Evolutionary conservation across 163 green algal species (phyloP), one percentile per base, ranked within the genome.

Genomic region (Prototheca stagnorum): DNA sequence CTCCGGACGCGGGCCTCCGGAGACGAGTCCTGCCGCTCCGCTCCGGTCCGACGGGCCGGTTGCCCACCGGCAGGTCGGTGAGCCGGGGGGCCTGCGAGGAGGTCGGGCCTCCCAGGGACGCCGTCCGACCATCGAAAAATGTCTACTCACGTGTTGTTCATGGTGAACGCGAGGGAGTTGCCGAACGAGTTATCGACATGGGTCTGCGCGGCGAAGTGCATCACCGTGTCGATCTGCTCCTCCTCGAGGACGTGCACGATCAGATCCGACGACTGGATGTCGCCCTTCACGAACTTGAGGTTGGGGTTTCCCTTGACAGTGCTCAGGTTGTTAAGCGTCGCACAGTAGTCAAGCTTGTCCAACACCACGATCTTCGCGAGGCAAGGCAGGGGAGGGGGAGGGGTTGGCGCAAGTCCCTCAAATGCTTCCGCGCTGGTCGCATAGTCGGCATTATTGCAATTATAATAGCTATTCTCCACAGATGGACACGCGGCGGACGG

Each of bases 131-230:
- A n/a, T n/a, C n/a, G n/a, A n/a, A n/a, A n/a, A n/a, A n/a, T n/a
- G n/a, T n/a, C n/a, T n/a, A n/a, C n/a, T n/a, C n/a, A 92, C 7
- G 80, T 93, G 72, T 94, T 94, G 72, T 92, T 92, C 69, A 89
- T 86, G 15, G 90, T 97, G 69, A 98, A 97, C 9, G 81, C 80
- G 50, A 95, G 67, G 4, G 64, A 84, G 74, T 98, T 98, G 26
- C 90, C 90, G 61, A 98, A 98, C 4, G 77, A 92, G 65, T 98
- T 97, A 67, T 98, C 89, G 6, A 98, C 89, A 57, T 98, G 89
- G 7, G 87, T 96, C 70, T 94, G 84, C 11, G 85, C 85, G 35
- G 85, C 85, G 66, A 97, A 98, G 69, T 98, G 89, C 81, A 98
- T 92, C 20, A 98, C 72, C 12, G 88, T 97, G 72, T 98, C 90